These are phyloP conservation scores for Sordariomycetes sp. DNA, from an alignment of 2,329 filamentous ascomycete species.

Conservation along the genomic window DNA sequence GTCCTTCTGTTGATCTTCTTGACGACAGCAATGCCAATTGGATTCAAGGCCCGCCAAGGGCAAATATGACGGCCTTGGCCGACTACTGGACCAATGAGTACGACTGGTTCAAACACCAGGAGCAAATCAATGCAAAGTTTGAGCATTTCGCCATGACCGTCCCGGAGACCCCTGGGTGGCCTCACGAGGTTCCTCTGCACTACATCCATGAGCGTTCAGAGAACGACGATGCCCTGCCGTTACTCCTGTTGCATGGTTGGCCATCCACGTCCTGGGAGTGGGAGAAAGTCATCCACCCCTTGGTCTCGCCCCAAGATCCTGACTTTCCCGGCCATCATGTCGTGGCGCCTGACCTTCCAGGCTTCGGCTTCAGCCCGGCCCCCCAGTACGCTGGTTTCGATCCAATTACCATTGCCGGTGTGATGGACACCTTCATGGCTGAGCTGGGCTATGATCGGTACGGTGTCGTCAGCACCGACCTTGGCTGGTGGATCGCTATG, in stretches of 20 bases:
- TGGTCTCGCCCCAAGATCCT: slow-evolving; percentile 1
- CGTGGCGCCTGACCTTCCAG: slow-evolving; percentile 4
- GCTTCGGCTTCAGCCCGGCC: slow-evolving; percentile 6
- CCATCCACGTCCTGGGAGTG: slow-evolving; percentile 4
- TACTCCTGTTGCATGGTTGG: slow-evolving; percentile 8
- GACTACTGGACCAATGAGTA: slow-evolving; percentile 5
- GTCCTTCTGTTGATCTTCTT: slow-evolving; percentile 3
- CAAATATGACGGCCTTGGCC: slow-evolving; percentile 2
- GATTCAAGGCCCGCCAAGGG: slow-evolving; percentile 4
- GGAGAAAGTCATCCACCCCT: slow-evolving; percentile 1
- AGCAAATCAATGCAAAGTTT: slow-evolving; percentile 4
- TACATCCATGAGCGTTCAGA: slow-evolving; percentile 7
- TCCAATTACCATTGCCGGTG: neutral
- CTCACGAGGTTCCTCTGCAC: slow-evolving; percentile 1
- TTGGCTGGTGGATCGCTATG: slow-evolving; percentile 3
- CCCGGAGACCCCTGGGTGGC: neutral
- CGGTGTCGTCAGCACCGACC: slow-evolving; percentile 4
- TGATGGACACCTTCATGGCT: neutral
- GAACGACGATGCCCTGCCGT: slow-evolving; percentile 4
- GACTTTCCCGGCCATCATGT: neutral
- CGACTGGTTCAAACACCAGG: slow-evolving; percentile 4
- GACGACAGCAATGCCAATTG: slow-evolving; percentile 2
- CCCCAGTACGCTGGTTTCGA: neutral
- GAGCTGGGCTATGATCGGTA: slow-evolving; percentile 4
- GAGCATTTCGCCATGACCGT: slow-evolving; percentile 4